Conservation (phyloP, 331 rosid species). For the Quercus lobata region DNA sequence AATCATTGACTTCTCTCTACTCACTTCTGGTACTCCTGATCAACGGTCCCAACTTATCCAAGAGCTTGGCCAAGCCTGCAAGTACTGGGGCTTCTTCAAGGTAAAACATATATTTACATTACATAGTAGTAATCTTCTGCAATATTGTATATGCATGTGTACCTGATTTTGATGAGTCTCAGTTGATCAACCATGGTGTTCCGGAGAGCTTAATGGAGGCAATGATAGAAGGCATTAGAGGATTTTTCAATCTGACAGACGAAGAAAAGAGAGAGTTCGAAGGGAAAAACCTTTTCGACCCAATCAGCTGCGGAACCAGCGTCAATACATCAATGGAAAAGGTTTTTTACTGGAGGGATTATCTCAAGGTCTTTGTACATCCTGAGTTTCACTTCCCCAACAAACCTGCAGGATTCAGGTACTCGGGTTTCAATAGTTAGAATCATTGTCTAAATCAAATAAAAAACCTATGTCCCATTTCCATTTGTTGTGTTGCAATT, state of each 20-base stretch:
- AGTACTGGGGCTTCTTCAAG: conserved; percentile 17
- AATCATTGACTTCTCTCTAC: conserved; percentile 15
- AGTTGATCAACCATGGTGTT: conserved; percentile 33
- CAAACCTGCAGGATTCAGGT: conserved; percentile 71
- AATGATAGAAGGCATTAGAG: conserved; percentile 25
- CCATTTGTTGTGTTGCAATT: too few species aligned
- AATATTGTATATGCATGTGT: not conserved
- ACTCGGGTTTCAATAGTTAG: not conserved
- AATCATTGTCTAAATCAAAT: too few species aligned
- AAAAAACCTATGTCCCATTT: too few species aligned
- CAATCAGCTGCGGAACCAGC: conserved; percentile 69
- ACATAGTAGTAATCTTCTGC: too few species aligned
- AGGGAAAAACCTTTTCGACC: conserved; percentile 41
- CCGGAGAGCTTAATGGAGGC: conserved; percentile 29
- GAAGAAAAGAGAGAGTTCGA: conserved; percentile 64
- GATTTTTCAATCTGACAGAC: conserved; percentile 53
- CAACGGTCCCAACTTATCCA: conserved; percentile 11
- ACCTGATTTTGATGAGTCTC: not conserved
- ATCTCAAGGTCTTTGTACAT: conserved; percentile 50
- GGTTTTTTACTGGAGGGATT: conserved; percentile 74
- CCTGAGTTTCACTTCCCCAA: conserved; percentile 60
- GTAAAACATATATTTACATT: not conserved
- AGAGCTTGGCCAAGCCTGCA: conserved; percentile 18
- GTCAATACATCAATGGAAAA: conserved; percentile 49
- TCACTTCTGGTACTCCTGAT: conserved; percentile 9